Evolutionary conservation across 345 rosid species (phyloP).

Genomic region (Lumnitzera racemosa): DNA sequence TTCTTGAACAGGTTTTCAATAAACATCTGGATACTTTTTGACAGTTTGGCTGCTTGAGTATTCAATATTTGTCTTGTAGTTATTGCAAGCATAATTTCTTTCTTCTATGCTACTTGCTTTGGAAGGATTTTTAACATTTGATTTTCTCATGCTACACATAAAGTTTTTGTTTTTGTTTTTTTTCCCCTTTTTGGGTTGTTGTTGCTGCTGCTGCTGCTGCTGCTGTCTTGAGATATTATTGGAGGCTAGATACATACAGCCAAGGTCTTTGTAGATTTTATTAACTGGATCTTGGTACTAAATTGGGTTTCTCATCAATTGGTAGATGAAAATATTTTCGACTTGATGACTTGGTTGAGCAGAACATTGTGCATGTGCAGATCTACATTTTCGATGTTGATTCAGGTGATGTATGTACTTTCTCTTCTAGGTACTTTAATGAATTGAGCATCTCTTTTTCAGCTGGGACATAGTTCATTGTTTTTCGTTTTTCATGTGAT

Average conservation of each 20-base stretch:
- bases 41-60: constrained; percentile 1
- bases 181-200: too few relatives aligned
- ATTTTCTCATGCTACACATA: background rate
- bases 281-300: constrained; percentile 25
- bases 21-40: background rate
- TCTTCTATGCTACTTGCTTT: constrained; percentile 1
- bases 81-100: background rate
- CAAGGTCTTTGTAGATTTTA: constrained; percentile 1
- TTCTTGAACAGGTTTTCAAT: constrained; percentile 1
- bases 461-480: background rate
- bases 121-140: background rate
- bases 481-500: too few relatives aligned
- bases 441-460: constrained; percentile 6
- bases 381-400: constrained; percentile 26
- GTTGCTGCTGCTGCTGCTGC: background rate
- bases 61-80: background rate
- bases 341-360: constrained; percentile 52
- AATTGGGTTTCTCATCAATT: constrained; percentile 49
- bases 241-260: background rate
- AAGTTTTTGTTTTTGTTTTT: background rate
- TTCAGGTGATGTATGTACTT: constrained; percentile 41
- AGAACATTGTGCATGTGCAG: constrained; percentile 30
- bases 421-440: constrained; percentile 7
- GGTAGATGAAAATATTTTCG: constrained; percentile 55
- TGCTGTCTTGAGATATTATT: background rate